Evolutionary conservation across 208 protist species (phyloP).

Genomic region (Strigomonas galati): DNA sequence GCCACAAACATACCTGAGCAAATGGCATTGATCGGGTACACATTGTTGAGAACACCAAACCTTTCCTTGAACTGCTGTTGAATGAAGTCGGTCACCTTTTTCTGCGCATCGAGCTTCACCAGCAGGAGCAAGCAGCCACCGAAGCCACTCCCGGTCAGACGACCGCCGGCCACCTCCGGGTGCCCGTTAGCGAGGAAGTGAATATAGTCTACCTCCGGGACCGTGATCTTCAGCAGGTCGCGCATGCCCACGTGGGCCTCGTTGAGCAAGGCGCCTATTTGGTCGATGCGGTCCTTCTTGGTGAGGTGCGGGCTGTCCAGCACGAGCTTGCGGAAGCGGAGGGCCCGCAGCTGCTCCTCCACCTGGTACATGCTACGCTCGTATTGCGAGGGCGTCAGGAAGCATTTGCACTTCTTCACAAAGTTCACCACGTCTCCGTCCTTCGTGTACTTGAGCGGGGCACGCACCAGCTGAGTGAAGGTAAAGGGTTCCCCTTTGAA

Average conservation of each 20-base stretch:
- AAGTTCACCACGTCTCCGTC: slow-evolving; percentile 51
- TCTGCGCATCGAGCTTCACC: slow-evolving; percentile 36
- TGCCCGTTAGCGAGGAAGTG: slow-evolving; percentile 44
- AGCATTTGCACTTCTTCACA: slow-evolving; percentile 38
- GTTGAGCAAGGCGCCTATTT: slow-evolving; percentile 58
- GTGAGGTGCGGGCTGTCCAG: slow-evolving; percentile 20
- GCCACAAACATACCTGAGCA: slow-evolving; percentile 55
- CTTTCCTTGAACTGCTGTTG: slow-evolving; percentile 49
- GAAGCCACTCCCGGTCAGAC: slow-evolving; percentile 91
- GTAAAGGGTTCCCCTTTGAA: slow-evolving; percentile 47
- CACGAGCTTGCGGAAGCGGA: slow-evolving; percentile 44
- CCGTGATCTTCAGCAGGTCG: slow-evolving; percentile 72
- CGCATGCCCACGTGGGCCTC: slow-evolving; percentile 64
- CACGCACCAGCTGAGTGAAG: slow-evolving; percentile 60
- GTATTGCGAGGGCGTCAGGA: slow-evolving; percentile 52
- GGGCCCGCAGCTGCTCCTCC: slow-evolving; percentile 62
- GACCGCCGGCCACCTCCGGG: slow-evolving; percentile 64
- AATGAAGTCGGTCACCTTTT: slow-evolving; percentile 49
- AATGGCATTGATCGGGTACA: slow-evolving; percentile 38
- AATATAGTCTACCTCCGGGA: slow-evolving; percentile 78
- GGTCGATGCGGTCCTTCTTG: slow-evolving; percentile 41
- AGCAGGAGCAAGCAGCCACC: slow-evolving; percentile 83
- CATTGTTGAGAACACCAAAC: slow-evolving; percentile 51
- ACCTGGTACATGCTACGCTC: slow-evolving; percentile 67
- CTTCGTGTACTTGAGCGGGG: slow-evolving; percentile 41